Evolutionary conservation across 1,139 yeast genomes (phyloP), one percentile per base, ranked within the genome.

Genomic region (Pichia sp.): DNA sequence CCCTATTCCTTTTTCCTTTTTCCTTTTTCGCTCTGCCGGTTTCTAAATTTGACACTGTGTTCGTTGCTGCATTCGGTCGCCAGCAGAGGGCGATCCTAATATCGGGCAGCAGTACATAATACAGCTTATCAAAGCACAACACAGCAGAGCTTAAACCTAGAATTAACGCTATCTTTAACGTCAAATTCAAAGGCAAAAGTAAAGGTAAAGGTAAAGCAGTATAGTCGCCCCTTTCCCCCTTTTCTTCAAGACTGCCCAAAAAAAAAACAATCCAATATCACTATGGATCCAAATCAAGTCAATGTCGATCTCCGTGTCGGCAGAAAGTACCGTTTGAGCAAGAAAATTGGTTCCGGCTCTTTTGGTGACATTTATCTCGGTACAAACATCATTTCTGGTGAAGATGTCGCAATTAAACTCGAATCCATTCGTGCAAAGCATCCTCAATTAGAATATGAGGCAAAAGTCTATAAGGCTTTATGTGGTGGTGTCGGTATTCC

Each of bases 401-500:
- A 91, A 60, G 96, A 91, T 60, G 96, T 91, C 35, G 98, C 97
- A 51, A 88, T 91, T 65, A 91, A 91, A 60, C 69, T 91, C 47
- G 98, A 91, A 58, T 80, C 85, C 48, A 77, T 84, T 42, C 72
- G 83, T 45, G 96, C 97, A 2, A 83, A 87, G 55, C 97, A 91
- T 57, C 98, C 98, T 3, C 98, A 91, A 63, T 71, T 91, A 49
- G 97, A 88, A 55, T 91, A 91, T 56, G 98, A 91, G 62, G 95
- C 96, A 11, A 77, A 93, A 50, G 97, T 88, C 23, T 88, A 88
- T 65, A 86, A 84, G 59, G 91, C 95, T 6, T 67, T 91, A 39
- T 83, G 94, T 47, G 98, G 98, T 22, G 97, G 97, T 26, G 94
- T 91, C 25, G 98, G 98, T 29, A 88, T 91, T 41, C 97, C 98